phyloP scores from a whole-genome alignment of 148 eudicot genomes.

The Silene latifolia region DNA sequence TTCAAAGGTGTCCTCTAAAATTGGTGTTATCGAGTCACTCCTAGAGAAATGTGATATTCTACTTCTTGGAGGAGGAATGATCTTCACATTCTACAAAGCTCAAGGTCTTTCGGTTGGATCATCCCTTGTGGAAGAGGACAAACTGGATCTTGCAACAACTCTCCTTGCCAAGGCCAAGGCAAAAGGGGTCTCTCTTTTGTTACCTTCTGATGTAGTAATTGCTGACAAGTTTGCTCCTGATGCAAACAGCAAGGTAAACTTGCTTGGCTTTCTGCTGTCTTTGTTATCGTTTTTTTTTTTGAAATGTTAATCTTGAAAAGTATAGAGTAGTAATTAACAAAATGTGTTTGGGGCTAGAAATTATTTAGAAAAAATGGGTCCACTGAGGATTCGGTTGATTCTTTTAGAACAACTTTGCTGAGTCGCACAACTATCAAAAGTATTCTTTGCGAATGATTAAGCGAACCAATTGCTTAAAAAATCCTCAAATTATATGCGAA shows the following conservation, averaged over 20 bases:
- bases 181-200: constrained; percentile 71
- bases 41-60: constrained; percentile 78
- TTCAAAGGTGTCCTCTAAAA: constrained; percentile 79
- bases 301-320: neutral
- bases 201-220: constrained; percentile 78
- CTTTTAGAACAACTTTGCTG: neutral
- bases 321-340: neutral
- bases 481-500: neutral
- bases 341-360: neutral
- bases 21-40: constrained; percentile 82
- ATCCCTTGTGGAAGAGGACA: constrained; percentile 82
- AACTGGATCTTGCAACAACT: constrained; percentile 73
- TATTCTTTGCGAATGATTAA: neutral
- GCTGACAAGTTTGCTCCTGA: constrained; percentile 95
- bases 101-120: constrained; percentile 91
- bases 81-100: constrained; percentile 84
- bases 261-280: constrained; percentile 5
- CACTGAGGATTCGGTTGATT: neutral
- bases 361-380: no score
- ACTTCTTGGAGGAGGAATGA: constrained; percentile 93
- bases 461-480: neutral
- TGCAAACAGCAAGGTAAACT: constrained; percentile 86
- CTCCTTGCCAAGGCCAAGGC: constrained; percentile 84
- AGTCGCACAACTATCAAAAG: neutral
- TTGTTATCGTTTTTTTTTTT: no score